Evolutionary conservation across 129 eudicot species (phyloP).

Genomic region (Flaveria robusta): DNA sequence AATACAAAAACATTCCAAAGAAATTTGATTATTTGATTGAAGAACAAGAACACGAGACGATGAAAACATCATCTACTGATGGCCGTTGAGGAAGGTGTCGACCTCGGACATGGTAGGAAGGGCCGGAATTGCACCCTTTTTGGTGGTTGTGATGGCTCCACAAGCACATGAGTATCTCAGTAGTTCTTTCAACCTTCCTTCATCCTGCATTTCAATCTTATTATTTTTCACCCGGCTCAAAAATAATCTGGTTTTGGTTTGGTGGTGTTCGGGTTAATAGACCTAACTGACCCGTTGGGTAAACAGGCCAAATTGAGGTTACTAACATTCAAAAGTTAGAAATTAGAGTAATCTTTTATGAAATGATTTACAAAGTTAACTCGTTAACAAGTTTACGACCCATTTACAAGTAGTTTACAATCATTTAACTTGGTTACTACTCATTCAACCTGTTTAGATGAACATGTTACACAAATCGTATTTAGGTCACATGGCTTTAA

Average conservation of each 20-base stretch:
- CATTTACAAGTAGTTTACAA: too few species aligned
- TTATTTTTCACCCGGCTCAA: too few species aligned
- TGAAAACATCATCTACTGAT: slow-evolving; percentile 15
- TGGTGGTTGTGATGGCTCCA: slow-evolving; percentile 95
- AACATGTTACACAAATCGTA: not conserved
- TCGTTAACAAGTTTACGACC: too few species aligned
- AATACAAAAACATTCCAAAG: slow-evolving; percentile 29
- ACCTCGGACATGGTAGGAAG: slow-evolving; percentile 74
- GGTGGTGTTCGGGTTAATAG: too few species aligned
- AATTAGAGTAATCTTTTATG: too few species aligned
- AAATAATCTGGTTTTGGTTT: too few species aligned
- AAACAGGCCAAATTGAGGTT: too few species aligned
- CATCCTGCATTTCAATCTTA: slow-evolving; percentile 49
- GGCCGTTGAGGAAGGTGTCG: slow-evolving; percentile 41
- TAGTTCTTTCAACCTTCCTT: slow-evolving; percentile 60
- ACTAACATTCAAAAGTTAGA: too few species aligned
- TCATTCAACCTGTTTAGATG: not conserved
- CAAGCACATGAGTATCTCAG: slow-evolving; percentile 80
- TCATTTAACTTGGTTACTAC: not conserved
- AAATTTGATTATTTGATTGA: slow-evolving; percentile 24
- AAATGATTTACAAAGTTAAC: too few species aligned
- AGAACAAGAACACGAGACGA: not conserved
- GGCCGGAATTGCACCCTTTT: slow-evolving; percentile 98
- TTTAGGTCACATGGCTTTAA: not conserved
- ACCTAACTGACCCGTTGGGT: too few species aligned